Conservation (phyloP, 2,329 filamentous ascomycete genomes). For the Biscogniauxia marginata region DNA sequence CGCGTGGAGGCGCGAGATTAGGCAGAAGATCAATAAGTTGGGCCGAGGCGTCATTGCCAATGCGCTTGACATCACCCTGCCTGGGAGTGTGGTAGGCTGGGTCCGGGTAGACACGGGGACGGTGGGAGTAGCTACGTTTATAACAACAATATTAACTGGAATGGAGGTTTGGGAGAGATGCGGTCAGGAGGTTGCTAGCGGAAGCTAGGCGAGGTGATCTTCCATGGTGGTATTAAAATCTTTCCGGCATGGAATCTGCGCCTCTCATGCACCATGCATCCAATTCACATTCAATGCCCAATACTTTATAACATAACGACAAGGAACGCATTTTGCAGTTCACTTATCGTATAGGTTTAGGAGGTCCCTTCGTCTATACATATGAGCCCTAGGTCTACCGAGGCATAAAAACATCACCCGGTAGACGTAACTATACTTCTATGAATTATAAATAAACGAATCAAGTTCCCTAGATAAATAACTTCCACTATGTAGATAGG, state of each 20-base stretch:
- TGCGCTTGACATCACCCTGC: constrained; percentile 60
- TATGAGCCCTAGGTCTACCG: too few species aligned
- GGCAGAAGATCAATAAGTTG: constrained; percentile 35
- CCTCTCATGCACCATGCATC: too few species aligned
- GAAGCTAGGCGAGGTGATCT: not conserved
- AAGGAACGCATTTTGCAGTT: too few species aligned
- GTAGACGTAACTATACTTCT: too few species aligned
- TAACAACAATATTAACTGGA: constrained; percentile 61
- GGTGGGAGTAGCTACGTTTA: constrained; percentile 58
- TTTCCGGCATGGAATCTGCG: not conserved
- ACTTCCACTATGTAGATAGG: too few species aligned
- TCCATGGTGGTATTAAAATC: not conserved
- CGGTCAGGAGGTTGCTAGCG: constrained; percentile 27
- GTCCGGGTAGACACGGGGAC: constrained; percentile 48
- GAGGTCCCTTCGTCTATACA: too few species aligned
- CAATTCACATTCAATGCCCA: too few species aligned
- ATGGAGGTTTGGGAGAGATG: constrained; percentile 60
- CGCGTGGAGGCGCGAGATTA: constrained; percentile 30
- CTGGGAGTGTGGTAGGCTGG: constrained; percentile 61
- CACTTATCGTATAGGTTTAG: too few species aligned
- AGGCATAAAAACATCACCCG: too few species aligned
- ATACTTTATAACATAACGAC: too few species aligned
- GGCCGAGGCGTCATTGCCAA: constrained; percentile 54
- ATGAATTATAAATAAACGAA: too few species aligned
- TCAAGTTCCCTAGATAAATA: too few species aligned